A percentile compares a stretch with the other conserved stretches of the same genome.
phyloP scores from a whole-genome alignment of 1,139 yeast species.

The Torulaspora globosa region DNA sequence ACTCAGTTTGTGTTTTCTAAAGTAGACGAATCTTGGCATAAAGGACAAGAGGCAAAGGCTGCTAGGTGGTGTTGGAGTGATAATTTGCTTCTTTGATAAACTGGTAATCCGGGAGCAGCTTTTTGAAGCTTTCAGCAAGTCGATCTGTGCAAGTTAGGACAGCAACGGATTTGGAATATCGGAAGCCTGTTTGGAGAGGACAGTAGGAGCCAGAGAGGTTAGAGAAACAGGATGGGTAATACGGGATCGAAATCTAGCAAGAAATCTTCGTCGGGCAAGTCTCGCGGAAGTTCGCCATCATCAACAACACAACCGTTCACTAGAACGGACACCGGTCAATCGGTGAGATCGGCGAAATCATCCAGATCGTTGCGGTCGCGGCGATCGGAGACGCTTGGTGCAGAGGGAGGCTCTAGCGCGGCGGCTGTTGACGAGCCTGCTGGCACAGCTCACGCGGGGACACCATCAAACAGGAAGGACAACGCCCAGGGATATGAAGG shows the following conservation, averaged over 20 bases:
- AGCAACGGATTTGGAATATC: not conserved
- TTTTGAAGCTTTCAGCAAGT: not conserved
- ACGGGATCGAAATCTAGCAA: slow-evolving; percentile 31
- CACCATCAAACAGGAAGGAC: slow-evolving; percentile 12
- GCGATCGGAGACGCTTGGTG: slow-evolving; percentile 29
- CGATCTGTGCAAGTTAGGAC: not conserved
- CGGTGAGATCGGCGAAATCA: slow-evolving; percentile 50
- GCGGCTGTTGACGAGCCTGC: not conserved
- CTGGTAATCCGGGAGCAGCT: not conserved
- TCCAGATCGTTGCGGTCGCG: slow-evolving; percentile 44
- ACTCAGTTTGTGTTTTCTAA: slow-evolving; percentile 7
- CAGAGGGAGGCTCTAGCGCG: slow-evolving; percentile 6
- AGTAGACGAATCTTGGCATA: slow-evolving; percentile 1
- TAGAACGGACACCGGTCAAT: slow-evolving; percentile 52
- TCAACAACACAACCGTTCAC: slow-evolving; percentile 45
- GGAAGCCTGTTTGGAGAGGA: not conserved
- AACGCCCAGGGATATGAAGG: slow-evolving; percentile 2
- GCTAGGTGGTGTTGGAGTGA: not conserved
- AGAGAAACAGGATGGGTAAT: slow-evolving; percentile 29
- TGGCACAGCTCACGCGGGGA: slow-evolving; percentile 7
- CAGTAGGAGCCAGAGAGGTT: not conserved
- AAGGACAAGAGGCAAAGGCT: slow-evolving; percentile 3
- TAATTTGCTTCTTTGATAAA: not conserved
- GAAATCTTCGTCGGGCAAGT: slow-evolving; percentile 13
- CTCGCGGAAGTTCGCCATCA: slow-evolving; percentile 23